Conservation (phyloP, 257 asterid genomes). For the Echites panduratus region DNA sequence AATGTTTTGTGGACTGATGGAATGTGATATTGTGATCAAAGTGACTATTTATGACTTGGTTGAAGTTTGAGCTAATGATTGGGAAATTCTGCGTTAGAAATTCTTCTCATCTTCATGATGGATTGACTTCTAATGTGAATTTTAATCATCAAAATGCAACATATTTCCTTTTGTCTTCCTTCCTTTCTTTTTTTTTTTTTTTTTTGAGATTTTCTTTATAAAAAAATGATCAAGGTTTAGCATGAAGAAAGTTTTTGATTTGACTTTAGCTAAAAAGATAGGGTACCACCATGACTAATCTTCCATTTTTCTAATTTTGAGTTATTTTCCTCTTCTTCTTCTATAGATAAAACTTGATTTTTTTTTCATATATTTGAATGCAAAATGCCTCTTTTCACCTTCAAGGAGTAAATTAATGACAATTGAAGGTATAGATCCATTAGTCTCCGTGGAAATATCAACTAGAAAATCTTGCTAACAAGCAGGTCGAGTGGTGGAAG, state of each 20-base stretch:
- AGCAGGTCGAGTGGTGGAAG: not conserved
- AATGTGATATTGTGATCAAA: not conserved
- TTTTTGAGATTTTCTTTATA: constrained; percentile 11
- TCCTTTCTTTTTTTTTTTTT: not conserved
- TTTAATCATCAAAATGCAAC: not conserved
- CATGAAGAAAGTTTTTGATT: constrained; percentile 57
- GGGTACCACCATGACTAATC: too few relatives aligned
- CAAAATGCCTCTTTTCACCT: not conserved
- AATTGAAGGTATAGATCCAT: not conserved
- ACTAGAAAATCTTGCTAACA: not conserved
- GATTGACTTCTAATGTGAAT: not conserved
- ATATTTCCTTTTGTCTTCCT: not conserved
- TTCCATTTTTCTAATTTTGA: not conserved
- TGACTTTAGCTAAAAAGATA: too few relatives aligned
- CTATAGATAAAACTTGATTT: not conserved
- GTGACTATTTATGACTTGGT: not conserved
- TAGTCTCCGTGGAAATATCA: not conserved
- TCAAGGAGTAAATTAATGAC: not conserved
- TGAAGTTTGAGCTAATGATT: not conserved
- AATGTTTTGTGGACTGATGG: not conserved
- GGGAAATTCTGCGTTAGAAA: not conserved
- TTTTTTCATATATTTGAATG: not conserved
- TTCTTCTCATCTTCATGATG: not conserved
- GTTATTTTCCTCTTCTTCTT: not conserved
- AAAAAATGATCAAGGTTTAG: constrained; percentile 67